Conservation (phyloP, 2,329 filamentous ascomycete species). For the Trichophyton mentagrophytes region DNA sequence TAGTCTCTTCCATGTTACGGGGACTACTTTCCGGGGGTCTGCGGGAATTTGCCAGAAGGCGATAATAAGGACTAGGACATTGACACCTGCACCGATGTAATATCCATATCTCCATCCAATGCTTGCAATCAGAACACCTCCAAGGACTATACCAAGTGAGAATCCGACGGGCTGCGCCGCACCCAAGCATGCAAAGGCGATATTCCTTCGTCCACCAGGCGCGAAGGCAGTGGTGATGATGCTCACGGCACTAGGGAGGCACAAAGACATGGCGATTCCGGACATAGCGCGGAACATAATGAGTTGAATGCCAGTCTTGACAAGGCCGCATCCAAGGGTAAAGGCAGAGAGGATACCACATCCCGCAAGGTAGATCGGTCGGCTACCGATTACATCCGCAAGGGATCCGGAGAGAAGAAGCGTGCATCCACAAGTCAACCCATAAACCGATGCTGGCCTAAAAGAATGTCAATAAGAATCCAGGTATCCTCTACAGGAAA, state of each 20-base stretch:
- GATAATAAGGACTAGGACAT: slow-evolving; percentile 6
- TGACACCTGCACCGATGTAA: slow-evolving; percentile 36
- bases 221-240: slow-evolving; percentile 37
- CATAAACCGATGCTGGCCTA: slow-evolving; percentile 22
- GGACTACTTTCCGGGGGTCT: slow-evolving; percentile 8
- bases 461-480: neutral
- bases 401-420: slow-evolving; percentile 39
- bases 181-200: slow-evolving; percentile 40
- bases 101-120: slow-evolving; percentile 44
- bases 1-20: slow-evolving; percentile 7
- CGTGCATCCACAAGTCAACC: slow-evolving; percentile 31
- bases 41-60: slow-evolving; percentile 10
- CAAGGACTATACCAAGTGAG: slow-evolving; percentile 36
- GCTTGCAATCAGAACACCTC: slow-evolving; percentile 39
- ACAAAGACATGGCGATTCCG: slow-evolving; percentile 35
- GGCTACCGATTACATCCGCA: slow-evolving; percentile 37
- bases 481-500: neutral
- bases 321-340: slow-evolving; percentile 31
- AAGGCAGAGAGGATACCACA: slow-evolving; percentile 31
- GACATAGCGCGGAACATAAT: slow-evolving; percentile 36
- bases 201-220: slow-evolving; percentile 35
- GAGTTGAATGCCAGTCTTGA: slow-evolving; percentile 27
- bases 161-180: slow-evolving; percentile 40
- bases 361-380: slow-evolving; percentile 36
- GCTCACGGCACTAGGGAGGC: slow-evolving; percentile 35